Evolutionary conservation across 2,329 filamentous ascomycete species (phyloP).

Genomic region (Calonectria leucothoes): DNA sequence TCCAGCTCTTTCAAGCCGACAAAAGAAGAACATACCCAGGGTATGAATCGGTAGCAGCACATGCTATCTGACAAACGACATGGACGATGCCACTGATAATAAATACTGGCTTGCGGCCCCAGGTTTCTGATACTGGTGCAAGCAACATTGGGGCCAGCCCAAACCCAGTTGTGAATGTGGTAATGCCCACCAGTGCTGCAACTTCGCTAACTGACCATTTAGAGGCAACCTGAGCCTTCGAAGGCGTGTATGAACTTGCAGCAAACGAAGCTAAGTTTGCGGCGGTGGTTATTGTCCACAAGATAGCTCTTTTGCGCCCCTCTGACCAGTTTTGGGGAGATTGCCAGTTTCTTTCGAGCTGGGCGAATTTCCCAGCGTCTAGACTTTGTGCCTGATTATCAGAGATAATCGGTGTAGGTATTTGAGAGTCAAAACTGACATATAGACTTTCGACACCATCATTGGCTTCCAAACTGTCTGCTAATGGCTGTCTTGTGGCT

Average conservation of each 20-base stretch:
- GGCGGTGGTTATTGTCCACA: not conserved
- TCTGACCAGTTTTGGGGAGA: not conserved
- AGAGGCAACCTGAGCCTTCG: not conserved
- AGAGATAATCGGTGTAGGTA: not conserved
- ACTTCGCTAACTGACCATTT: not conserved
- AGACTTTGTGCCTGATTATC: not conserved
- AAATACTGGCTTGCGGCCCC: not conserved
- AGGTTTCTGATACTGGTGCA: not conserved
- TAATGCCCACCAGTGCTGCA: not conserved
- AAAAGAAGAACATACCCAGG: not conserved
- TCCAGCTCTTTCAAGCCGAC: not conserved
- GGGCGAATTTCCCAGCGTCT: not conserved
- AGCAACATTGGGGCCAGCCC: not conserved
- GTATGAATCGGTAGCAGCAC: not conserved
- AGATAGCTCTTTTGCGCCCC: not conserved
- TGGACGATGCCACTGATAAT: not conserved
- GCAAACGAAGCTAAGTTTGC: not conserved
- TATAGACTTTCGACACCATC: not conserved
- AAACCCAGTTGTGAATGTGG: not conserved
- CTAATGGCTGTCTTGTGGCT: not conserved
- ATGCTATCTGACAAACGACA: not conserved
- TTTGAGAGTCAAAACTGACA: not conserved
- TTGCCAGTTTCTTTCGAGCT: not conserved
- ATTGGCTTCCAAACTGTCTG: not conserved
- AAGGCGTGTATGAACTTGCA: not conserved